Conservation (phyloP, 345 rosid species). For the Camelina sativa region DNA sequence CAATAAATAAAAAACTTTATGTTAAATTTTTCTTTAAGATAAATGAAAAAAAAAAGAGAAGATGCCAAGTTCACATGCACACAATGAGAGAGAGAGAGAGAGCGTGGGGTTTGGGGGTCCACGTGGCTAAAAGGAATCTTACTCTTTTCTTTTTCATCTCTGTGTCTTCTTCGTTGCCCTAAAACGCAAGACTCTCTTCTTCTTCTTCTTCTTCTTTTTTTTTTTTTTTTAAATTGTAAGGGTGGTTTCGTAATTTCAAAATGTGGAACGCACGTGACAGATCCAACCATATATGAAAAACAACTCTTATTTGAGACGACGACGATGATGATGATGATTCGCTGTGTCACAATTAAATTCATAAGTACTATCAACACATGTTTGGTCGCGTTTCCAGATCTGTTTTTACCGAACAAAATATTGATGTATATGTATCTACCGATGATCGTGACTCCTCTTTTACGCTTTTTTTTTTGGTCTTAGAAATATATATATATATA, state of each 20-base stretch:
- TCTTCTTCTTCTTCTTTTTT: slow-evolving; percentile 2
- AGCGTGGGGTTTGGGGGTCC: slow-evolving; percentile 48
- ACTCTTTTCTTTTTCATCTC: slow-evolving; percentile 6
- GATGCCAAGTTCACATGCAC: slow-evolving; percentile 51
- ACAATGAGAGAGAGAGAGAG: slow-evolving; percentile 45
- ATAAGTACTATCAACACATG: slow-evolving; percentile 40
- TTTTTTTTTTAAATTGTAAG: no score
- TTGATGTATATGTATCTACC: slow-evolving; percentile 18
- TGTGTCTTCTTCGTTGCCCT: slow-evolving; percentile 42
- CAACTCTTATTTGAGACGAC: no score
- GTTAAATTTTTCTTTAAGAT: not conserved
- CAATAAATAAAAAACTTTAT: slow-evolving; percentile 24
- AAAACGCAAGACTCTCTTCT: slow-evolving; percentile 21
- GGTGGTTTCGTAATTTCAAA: not conserved
- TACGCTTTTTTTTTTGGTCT: not conserved
- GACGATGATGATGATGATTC: slow-evolving; percentile 21
- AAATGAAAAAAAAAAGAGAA: slow-evolving; percentile 2
- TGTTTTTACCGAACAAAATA: slow-evolving; percentile 4
- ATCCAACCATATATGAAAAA: slow-evolving; percentile 16
- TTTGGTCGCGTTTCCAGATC: slow-evolving; percentile 40
- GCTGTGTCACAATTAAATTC: slow-evolving; percentile 22
- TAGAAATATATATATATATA: no score
- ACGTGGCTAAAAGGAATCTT: slow-evolving; percentile 46
- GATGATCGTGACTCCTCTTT: slow-evolving; percentile 33
- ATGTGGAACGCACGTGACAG: slow-evolving; percentile 33